Conservation (phyloP, 305 asterid genomes). For the Solanum hybrid region DNA sequence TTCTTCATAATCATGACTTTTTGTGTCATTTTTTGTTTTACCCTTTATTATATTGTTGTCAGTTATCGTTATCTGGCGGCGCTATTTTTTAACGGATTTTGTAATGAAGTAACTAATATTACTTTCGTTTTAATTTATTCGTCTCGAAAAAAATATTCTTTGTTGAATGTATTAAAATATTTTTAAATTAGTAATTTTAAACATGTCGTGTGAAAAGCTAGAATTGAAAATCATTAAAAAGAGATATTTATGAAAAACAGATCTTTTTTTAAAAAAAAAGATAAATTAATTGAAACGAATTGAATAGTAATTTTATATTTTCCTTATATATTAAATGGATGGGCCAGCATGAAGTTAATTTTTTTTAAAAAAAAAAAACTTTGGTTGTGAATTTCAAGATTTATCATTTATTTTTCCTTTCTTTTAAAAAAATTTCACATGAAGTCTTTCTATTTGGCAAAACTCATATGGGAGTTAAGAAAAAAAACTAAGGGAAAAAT, state of each 20-base stretch:
- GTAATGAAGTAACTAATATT: not conserved
- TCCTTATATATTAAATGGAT: not conserved
- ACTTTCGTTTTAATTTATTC: not conserved
- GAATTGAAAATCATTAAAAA: too few relatives aligned
- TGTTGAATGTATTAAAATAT: too few relatives aligned
- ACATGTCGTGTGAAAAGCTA: accelerated
- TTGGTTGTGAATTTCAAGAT: not conserved
- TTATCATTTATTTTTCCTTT: not conserved
- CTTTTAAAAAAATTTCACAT: not conserved
- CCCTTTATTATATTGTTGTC: not conserved
- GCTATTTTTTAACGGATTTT: not conserved
- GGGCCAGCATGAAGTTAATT: not conserved
- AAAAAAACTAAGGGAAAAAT: too few relatives aligned
- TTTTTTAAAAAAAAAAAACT: not conserved
- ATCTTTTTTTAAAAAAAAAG: too few relatives aligned
- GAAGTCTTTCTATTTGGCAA: not conserved
- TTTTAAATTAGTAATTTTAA: too few relatives aligned
- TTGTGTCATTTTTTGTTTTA: not conserved
- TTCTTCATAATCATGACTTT: not conserved
- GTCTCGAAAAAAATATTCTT: too few relatives aligned
- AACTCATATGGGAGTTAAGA: not conserved
- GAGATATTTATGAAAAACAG: too few relatives aligned
- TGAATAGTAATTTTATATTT: too few relatives aligned
- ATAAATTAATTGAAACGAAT: too few relatives aligned
- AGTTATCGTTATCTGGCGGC: constrained; percentile 30